Evolutionary conservation across 2,329 filamentous ascomycete genomes (phyloP).

Genomic region (Aureobasidium pullulans): DNA sequence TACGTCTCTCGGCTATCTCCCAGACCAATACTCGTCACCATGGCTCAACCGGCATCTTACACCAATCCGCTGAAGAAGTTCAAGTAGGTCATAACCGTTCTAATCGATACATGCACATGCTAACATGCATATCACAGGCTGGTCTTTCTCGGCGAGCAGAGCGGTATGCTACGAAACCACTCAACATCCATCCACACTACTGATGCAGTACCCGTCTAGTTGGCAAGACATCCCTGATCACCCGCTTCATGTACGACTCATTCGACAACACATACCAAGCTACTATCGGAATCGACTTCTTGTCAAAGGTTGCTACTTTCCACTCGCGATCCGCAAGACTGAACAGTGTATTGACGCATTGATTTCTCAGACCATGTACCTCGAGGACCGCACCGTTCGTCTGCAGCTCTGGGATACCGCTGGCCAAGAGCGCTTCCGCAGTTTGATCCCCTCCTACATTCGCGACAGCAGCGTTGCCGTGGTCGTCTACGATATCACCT

Average conservation of each 20-base stretch:
- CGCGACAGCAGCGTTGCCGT: conserved; percentile 96
- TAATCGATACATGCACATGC: neutral
- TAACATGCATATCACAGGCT: conserved; percentile 49
- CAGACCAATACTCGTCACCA: conserved; percentile 38
- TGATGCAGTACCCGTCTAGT: conserved; percentile 47
- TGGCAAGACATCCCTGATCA: conserved; percentile 97
- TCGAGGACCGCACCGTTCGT: conserved; percentile 95
- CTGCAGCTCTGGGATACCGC: conserved; percentile 98
- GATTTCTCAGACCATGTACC: conserved; percentile 79
- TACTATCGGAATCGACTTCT: conserved; percentile 97
- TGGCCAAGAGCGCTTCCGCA: conserved; percentile 94
- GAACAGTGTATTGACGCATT: neutral
- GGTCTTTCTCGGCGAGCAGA: conserved; percentile 97
- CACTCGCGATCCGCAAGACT: neutral
- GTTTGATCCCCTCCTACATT: conserved; percentile 95
- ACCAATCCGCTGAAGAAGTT: conserved; percentile 99
- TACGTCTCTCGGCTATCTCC: too few relatives aligned
- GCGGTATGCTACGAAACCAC: conserved; percentile 57
- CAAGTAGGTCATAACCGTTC: conserved; percentile 57
- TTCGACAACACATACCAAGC: conserved; percentile 99
- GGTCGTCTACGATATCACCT: conserved; percentile 97
- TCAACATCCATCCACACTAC: neutral
- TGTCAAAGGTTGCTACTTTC: conserved; percentile 72
- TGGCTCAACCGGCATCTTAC: conserved; percentile 69
- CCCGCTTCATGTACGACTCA: conserved; percentile 99